phyloP scores from a whole-genome alignment of 2,329 filamentous ascomycete genomes.

The Colletotrichum sojae region DNA sequence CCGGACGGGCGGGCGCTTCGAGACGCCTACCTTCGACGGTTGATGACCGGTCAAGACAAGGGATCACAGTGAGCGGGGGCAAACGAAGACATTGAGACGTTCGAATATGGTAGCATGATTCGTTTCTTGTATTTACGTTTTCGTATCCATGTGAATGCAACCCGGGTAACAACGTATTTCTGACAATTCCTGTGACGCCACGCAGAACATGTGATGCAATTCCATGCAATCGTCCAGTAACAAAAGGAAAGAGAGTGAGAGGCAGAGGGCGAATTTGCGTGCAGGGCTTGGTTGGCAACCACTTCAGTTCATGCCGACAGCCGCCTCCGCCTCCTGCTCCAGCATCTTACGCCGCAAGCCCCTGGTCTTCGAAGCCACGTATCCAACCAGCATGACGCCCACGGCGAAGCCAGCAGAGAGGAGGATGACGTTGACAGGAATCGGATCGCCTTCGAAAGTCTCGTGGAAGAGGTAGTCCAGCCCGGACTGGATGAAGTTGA shows the following conservation, averaged over 20 bases:
- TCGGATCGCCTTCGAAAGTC: conserved; percentile 78
- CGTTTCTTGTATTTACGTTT: not conserved
- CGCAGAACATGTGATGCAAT: conserved; percentile 6
- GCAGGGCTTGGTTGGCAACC: too few species aligned
- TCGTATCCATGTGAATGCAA: not conserved
- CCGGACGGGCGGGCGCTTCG: conserved; percentile 41
- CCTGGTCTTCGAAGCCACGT: conserved; percentile 66
- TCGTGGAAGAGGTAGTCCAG: conserved; percentile 85
- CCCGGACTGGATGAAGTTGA: conserved; percentile 87
- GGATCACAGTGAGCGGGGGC: not conserved
- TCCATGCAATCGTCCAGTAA: too few species aligned
- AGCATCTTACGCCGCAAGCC: conserved; percentile 49
- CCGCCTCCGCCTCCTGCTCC: conserved; percentile 40
- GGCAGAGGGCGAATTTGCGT: too few species aligned
- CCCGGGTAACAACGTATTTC: not conserved
- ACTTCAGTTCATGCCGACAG: conserved; percentile 9
- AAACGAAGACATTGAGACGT: not conserved
- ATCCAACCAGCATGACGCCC: conserved; percentile 76
- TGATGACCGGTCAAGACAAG: not conserved
- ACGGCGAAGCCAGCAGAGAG: conserved; percentile 73
- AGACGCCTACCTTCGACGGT: conserved; percentile 43
- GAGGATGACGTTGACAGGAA: conserved; percentile 82
- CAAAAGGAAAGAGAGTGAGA: too few species aligned
- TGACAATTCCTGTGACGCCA: not conserved
- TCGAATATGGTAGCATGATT: not conserved